phyloP scores from a whole-genome alignment of 2,329 filamentous ascomycete genomes.

The Fusarium chaquense region DNA sequence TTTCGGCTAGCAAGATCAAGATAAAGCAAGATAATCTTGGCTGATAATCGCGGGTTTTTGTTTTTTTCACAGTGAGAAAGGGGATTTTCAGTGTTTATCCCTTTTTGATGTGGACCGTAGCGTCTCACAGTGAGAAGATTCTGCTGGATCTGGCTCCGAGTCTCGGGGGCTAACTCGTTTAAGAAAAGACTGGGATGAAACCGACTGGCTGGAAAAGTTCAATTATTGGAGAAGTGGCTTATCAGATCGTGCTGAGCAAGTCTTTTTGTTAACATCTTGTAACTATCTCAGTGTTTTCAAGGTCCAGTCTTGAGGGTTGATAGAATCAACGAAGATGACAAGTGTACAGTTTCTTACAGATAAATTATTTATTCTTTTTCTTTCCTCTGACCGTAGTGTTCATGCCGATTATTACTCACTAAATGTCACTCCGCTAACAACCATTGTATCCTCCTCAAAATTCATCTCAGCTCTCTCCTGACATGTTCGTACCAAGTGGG shows the following conservation, averaged over 20 bases:
- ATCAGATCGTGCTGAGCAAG: not conserved
- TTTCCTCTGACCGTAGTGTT: fast-evolving
- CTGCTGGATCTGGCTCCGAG: not conserved
- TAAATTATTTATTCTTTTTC: too few relatives aligned
- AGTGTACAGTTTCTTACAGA: too few relatives aligned
- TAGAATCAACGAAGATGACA: fast-evolving
- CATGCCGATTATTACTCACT: not conserved
- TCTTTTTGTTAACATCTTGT: not conserved
- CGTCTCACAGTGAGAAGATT: not conserved
- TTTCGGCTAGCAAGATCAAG: not conserved
- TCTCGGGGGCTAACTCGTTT: not conserved
- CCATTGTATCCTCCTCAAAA: not conserved
- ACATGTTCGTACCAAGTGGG: constrained; percentile 16
- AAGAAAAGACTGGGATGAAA: not conserved
- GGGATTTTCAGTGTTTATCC: not conserved
- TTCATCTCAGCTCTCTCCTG: not conserved
- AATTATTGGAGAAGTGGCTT: not conserved
- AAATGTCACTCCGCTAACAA: not conserved
- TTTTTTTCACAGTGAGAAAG: constrained; percentile 40
- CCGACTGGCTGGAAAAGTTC: not conserved
- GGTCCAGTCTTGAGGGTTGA: too few relatives aligned
- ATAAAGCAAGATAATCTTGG: constrained; percentile 30
- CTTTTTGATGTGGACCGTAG: not conserved
- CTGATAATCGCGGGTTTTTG: not conserved
- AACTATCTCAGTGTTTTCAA: too few relatives aligned